Base-by-base conservation (phyloP, 2,329 filamentous ascomycete species). In the Fusarium paranaense region DNA sequence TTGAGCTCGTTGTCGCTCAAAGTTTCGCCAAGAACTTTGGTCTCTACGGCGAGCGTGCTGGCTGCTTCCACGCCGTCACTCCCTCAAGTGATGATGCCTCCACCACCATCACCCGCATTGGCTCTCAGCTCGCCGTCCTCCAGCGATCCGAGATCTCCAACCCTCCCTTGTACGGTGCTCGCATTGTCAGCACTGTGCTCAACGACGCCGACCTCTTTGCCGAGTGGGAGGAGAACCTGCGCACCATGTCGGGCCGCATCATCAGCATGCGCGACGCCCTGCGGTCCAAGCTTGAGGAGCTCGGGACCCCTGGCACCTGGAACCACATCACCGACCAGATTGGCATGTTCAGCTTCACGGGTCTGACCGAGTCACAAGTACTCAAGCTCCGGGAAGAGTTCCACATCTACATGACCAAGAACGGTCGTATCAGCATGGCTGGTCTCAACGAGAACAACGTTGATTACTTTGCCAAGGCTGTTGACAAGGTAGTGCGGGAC, bases 11-110 rank as follows among this genome's bases (percentile, higher is more conserved):
- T 73, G 90, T 98, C 70, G 94, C 94, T 73, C 96, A 98, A 87
- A 96, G 93, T 71, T 98, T 98, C 83, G 96, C 96, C 83, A 98
- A 98, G 92, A 97, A 97, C 85, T 98, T 98, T 82, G 97, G 97
- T 76, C 90, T 99, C 40, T 99, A 99, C 82, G 96, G 97, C 78
- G 94, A 99, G 89, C 94, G 97, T 77, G 95, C 95, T 6, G 97
- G 97, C 64, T 97, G 94, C 85, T 97, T 99, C 90, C 97, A 99
- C 85, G 95, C 95, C 81, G 92, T 99, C 70, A 93, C 95, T 1
- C 87, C 91, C 0, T 92, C 95, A 0, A 89, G 89, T 1, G 74
- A 90, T n/a, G 90, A 94, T 66, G 93, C 94, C 22, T 81, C 89
- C 37, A 86, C 90, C 76, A 89, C 88, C 38, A 87, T 87, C 66